These are phyloP conservation scores for Macrotyloma uniflorum DNA, from an alignment of 306 rosid species.

Conservation along the genomic window DNA sequence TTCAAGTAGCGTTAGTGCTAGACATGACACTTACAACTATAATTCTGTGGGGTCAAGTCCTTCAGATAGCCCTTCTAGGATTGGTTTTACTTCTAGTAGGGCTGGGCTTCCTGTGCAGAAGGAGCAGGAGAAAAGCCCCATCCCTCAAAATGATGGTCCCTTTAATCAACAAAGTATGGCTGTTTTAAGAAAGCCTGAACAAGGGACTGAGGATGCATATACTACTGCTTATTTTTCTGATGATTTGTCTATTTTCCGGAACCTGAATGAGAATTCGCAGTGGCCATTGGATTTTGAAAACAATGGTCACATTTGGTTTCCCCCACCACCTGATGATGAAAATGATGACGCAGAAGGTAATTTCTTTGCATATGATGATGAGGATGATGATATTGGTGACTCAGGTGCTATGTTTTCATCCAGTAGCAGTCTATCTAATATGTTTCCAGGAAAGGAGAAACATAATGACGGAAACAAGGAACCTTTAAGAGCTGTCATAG, in stretches of 20 bases:
- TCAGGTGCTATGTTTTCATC: constrained; percentile 74
- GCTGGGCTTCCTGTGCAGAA: constrained; percentile 67
- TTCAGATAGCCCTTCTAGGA: constrained; percentile 78
- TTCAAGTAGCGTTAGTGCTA: constrained; percentile 80
- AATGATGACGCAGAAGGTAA: constrained; percentile 67
- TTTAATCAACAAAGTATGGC: constrained; percentile 60
- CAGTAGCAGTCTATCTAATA: constrained; percentile 70
- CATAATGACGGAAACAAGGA: constrained; percentile 76
- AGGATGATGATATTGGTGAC: constrained; percentile 91
- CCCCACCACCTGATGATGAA: constrained; percentile 86
- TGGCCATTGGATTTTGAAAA: constrained; percentile 90
- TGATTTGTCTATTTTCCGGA: constrained; percentile 59
- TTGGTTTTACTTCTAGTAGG: constrained; percentile 58
- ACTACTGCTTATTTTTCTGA: constrained; percentile 67
- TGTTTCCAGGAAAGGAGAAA: constrained; percentile 77
- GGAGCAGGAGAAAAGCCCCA: constrained; percentile 54
- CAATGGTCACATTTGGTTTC: constrained; percentile 82
- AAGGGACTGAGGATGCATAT: constrained; percentile 61
- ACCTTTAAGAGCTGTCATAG: constrained; percentile 76
- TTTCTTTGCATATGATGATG: constrained; percentile 79
- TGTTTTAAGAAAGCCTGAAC: constrained; percentile 69
- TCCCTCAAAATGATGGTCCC: constrained; percentile 50
- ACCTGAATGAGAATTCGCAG: constrained; percentile 53
- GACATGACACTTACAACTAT: constrained; percentile 58
- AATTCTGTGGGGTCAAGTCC: constrained; percentile 75